Base-by-base conservation (phyloP, 208 protist species). In the Phytomonas francai region DNA sequence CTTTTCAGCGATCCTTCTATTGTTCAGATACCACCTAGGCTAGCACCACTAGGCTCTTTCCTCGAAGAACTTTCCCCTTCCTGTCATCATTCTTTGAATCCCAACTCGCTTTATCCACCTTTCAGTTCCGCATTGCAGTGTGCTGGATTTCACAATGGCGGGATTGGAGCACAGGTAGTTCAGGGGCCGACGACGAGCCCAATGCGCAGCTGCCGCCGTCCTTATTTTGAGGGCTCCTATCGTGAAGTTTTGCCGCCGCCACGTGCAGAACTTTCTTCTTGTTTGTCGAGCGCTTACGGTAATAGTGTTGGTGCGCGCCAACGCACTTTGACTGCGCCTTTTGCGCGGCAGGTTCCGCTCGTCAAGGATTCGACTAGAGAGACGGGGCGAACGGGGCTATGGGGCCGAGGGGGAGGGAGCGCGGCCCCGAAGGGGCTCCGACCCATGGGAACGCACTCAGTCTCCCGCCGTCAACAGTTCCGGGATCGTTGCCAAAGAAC, bases 381-480 rank as follows among this genome's bases (percentile, higher is more conserved):
- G 19, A 19, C 19, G 22, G 22, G 19, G 11, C 8, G 45, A 22
- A 22, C 45, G 22, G 45, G 16, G 45, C 19, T 19, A 0, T 4
- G 45, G 45, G 19, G 16, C 11, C 45, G 45, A 25, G 6, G 19
- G 19, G 45, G 19, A 7, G 19, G 19, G 45, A 54, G 19, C 45
- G 19, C 19, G 19, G 45, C 19, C 3, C 45, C 16, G 19, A 12
- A 25, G 0, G 45, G 45, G 45, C 25, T 54, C 45, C 45, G 45
- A 25, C 16, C 45, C 2, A 5, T 25, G 45, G 45, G 45, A 7
- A 54, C 19, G 22, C 45, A 54, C 22, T 6, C 22, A 54, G 45
- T 19, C 16, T 54, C 45, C 6, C 77, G 77, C 30, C 78, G 77
- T 42, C 77, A 70, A 3, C 77, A 63, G 31, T 81, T 81, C 42